Evolutionary conservation across 2,329 filamentous ascomycete genomes (phyloP).

Genomic region (Hirsutella rhossiliensis): DNA sequence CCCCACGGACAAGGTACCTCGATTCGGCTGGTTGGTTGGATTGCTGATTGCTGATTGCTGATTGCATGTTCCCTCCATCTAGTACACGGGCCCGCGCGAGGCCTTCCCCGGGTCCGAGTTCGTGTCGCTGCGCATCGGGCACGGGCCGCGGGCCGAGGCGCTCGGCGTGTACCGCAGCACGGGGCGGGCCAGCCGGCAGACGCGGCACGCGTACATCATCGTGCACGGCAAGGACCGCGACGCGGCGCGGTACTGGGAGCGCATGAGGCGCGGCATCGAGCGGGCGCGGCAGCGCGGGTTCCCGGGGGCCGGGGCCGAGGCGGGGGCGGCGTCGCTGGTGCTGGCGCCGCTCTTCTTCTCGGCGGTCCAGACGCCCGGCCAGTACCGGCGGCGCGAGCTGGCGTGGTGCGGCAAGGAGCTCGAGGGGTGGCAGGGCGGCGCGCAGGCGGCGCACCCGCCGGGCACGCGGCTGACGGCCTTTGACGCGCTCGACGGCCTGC

Average conservation of each 20-base stretch:
- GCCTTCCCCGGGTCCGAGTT: not conserved
- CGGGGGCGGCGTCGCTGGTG: not conserved
- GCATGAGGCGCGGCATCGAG: not conserved
- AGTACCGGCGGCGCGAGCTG: not conserved
- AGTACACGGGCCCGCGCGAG: not conserved
- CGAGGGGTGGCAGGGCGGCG: not conserved
- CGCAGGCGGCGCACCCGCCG: not conserved
- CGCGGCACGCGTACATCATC: not conserved
- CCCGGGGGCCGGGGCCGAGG: not conserved
- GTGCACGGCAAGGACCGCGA: not conserved
- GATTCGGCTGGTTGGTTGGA: too few relatives aligned
- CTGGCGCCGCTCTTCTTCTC: not conserved
- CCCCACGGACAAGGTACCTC: too few relatives aligned
- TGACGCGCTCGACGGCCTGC: not conserved
- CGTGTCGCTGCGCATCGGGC: not conserved
- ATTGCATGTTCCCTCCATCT: accelerated
- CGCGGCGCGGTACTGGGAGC: not conserved
- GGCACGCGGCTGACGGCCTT: not conserved
- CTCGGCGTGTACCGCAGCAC: not conserved
- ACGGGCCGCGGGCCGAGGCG: not conserved
- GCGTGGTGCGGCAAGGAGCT: not conserved
- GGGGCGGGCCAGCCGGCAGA: not conserved
- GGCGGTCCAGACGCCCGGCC: not conserved
- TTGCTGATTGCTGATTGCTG: not conserved
- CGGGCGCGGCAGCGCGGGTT: not conserved